phyloP scores from a whole-genome alignment of 768 basidiomycete species.

The Auricularia heimuer region DNA sequence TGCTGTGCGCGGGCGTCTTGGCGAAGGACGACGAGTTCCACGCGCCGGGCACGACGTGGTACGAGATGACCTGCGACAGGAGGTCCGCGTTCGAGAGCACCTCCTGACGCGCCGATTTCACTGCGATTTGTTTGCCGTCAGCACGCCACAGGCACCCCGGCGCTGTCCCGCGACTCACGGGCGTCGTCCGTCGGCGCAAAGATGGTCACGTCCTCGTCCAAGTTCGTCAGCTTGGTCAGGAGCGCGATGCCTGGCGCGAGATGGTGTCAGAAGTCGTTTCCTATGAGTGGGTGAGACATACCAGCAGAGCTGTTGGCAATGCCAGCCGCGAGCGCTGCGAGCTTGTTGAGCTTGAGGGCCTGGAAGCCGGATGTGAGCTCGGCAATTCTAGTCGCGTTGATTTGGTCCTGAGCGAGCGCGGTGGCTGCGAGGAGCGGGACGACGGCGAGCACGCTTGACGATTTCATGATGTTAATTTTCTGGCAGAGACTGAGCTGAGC shows the following conservation, averaged over 20 bases:
- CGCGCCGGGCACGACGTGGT: slow-evolving; percentile 48
- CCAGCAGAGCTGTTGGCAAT: slow-evolving; percentile 39
- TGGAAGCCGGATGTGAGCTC: slow-evolving; percentile 31
- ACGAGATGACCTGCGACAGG: slow-evolving; percentile 42
- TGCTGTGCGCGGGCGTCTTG: slow-evolving; percentile 44
- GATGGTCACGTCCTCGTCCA: slow-evolving; percentile 33
- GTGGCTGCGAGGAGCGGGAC: slow-evolving; percentile 17
- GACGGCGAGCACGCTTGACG: neutral
- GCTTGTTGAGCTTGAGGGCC: slow-evolving; percentile 28
- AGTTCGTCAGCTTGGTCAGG: neutral
- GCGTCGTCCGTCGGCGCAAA: slow-evolving; percentile 52
- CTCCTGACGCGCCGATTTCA: slow-evolving; percentile 23
- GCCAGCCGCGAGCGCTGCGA: slow-evolving; percentile 29
- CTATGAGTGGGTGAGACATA: slow-evolving; percentile 29
- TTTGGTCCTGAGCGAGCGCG: slow-evolving; percentile 20
- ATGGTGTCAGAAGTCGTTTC: slow-evolving; percentile 18
- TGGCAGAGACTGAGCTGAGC: too few relatives aligned
- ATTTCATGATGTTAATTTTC: too few relatives aligned
- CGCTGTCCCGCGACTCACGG: slow-evolving; percentile 26
- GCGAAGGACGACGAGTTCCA: slow-evolving; percentile 27
- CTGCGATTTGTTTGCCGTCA: slow-evolving; percentile 2
- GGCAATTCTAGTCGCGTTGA: slow-evolving; percentile 17
- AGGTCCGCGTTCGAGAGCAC: slow-evolving; percentile 24
- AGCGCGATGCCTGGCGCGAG: neutral
- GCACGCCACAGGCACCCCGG: neutral